Conservation (phyloP, 768 basidiomycete species). For the Pisolithus sp. region DNA sequence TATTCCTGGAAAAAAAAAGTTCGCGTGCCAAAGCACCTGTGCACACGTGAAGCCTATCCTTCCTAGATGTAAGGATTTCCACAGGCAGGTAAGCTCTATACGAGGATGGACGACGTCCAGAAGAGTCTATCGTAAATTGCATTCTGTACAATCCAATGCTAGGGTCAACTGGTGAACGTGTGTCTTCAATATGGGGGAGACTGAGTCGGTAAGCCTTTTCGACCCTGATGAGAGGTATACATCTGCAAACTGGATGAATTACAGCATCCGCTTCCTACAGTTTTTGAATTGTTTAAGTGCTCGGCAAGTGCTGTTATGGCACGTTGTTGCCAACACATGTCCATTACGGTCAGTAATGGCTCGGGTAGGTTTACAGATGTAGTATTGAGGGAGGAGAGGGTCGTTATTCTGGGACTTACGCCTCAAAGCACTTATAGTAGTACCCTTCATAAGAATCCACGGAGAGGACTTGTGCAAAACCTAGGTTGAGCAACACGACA, state of each 20-base stretch:
- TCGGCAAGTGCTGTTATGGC: too few relatives aligned
- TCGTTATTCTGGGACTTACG: not conserved
- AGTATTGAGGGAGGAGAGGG: not conserved
- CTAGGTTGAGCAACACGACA: too few relatives aligned
- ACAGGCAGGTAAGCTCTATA: constrained; percentile 11
- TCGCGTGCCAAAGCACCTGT: constrained; percentile 4
- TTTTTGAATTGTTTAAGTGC: too few relatives aligned
- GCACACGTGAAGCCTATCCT: constrained; percentile 10
- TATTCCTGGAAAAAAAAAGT: not conserved
- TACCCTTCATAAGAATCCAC: constrained; percentile 1
- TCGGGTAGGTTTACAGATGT: too few relatives aligned
- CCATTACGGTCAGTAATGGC: too few relatives aligned
- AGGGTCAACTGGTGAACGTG: not conserved
- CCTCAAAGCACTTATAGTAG: not conserved
- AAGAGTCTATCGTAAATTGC: not conserved
- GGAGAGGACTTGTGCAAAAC: not conserved
- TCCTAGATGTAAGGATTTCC: not conserved
- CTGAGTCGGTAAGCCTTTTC: not conserved
- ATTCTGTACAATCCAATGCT: constrained; percentile 1
- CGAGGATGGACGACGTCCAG: constrained; percentile 9
- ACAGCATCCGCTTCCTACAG: too few relatives aligned
- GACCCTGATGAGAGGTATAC: not conserved
- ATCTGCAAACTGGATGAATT: too few relatives aligned
- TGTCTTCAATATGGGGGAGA: constrained; percentile 1
- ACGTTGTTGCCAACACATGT: too few relatives aligned